Evolutionary conservation across 805 yeast species (phyloP), one percentile per base, ranked within the genome.

Genomic region (Pichia manshurica): DNA sequence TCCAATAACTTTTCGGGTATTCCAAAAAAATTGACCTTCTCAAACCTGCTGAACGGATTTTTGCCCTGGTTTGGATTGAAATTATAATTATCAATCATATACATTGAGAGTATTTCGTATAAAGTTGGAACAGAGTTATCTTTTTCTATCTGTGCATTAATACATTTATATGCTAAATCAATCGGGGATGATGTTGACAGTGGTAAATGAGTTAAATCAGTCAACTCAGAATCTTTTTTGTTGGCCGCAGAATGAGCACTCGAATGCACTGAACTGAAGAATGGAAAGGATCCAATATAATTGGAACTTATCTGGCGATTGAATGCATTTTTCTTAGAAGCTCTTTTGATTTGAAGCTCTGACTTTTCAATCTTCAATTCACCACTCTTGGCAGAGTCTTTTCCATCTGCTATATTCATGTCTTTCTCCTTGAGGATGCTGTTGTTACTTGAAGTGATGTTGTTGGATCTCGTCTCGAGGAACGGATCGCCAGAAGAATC

Each of bases 1-100:
- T 46, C 52, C 2, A 44, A 29, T 5, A 86, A 74, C 42, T 76
- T 74, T 61, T 89, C 96, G 1, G 97, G 97, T 44, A 90, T 78
- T 57, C 78, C 79, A 49, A 82, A 71, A 45, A 82, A 79, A 31
- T 76, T 74, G 2, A 83, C 72, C 58, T 83, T 82, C 59, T 82
- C 90, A 63, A 88, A 89, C 8, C 96, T 82, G n/a, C 85, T 75
- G 53, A 81, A 82, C 22, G 73, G 70, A 9, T 75, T 75, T 48
- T 72, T 59, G 3, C 77, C 73, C 38, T 68, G 66, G 9, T 49
- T 54, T 41, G 66, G 64, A 47, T 76, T 75, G 53, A 74, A 77
- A 52, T 78, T 80, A 62, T 79, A 86, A 58, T 80, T 83, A 59
- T 86, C 89, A 52, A 82, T 73, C 45, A 80, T 81, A 42, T 84